A percentile compares a stretch with the other conserved stretches of the same genome.
These are phyloP conservation scores for Cladophialophora psammophila DNA, from an alignment of 2,329 filamentous ascomycete species.

Conservation along the genomic window DNA sequence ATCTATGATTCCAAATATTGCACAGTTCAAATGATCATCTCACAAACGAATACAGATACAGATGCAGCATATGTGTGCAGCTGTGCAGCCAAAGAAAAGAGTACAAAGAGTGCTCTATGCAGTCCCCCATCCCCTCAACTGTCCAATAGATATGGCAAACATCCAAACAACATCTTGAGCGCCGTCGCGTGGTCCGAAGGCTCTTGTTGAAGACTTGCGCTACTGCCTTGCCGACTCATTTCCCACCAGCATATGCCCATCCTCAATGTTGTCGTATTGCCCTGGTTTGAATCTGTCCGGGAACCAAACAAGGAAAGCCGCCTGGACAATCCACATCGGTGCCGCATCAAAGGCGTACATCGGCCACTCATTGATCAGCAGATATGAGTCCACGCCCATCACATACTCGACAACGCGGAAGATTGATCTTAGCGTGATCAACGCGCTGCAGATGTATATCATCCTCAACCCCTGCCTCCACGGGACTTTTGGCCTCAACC, in stretches of 20 bases:
- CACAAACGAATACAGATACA: background rate
- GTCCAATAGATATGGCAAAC: background rate
- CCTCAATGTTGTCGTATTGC: background rate
- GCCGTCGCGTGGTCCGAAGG: background rate
- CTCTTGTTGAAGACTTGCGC: background rate
- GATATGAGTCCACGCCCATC: slow-evolving; percentile 52
- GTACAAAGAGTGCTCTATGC: background rate
- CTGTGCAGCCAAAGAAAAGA: background rate
- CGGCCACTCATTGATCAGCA: slow-evolving; percentile 52
- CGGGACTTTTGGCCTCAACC: slow-evolving; percentile 34
- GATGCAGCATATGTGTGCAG: background rate
- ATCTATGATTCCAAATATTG: background rate
- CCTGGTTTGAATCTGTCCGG: slow-evolving; percentile 5
- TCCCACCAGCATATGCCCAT: slow-evolving; percentile 1
- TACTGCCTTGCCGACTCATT: background rate
- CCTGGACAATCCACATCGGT: slow-evolving; percentile 45
- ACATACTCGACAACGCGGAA: slow-evolving; percentile 56
- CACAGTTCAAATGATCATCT: background rate
- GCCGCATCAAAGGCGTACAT: slow-evolving; percentile 56
- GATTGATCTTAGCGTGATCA: slow-evolving; percentile 44
- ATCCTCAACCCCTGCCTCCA: slow-evolving; percentile 51
- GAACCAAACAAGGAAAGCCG: slow-evolving; percentile 28
- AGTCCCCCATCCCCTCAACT: background rate
- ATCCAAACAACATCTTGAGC: background rate
- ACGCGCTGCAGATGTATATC: slow-evolving; percentile 39